Base-by-base conservation (phyloP, 306 rosid species). In the Acacia melanoxylon region DNA sequence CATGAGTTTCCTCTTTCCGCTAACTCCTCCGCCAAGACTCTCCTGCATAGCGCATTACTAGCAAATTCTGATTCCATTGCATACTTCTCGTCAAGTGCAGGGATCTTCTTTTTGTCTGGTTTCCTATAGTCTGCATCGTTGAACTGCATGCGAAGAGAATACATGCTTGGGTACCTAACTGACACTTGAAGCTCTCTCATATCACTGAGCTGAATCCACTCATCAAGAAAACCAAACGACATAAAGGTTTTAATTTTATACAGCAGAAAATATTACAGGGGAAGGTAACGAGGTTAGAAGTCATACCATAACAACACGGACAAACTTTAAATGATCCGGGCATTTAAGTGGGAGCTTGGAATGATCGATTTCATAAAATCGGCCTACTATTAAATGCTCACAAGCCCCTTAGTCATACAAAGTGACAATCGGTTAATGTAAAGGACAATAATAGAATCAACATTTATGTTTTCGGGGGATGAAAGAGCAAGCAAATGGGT, bases 281-380 rank as follows among this genome's bases (percentile, higher is more conserved):
- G 41, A 77, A 44, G 69, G 51, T 75, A 9, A 59, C 71, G 65
- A 24, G 65, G 20, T 41, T 4, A 2, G 46, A 20, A 63, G 67
- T 2, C 16, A 63, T 88, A 92, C 98, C 98, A 94, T 90, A 75
- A 85, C 97, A 62, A 93, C 68, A 70, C 91, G 86, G 42, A 91
- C 76, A 20, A 77, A 85, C 68, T 79, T 88, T n/a, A 94, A 86
- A 70, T 91, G 93, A 15, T 86, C 89, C 19, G 97, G 91, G 58
- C 86, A 58, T 29, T 81, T 59, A 2, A 79, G 76, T 58, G 91
- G 80, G 68, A 94, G 97, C 75, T 81, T 79, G 22, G 91, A 86
- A 72, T 90, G 97, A 78, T 90, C 87, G 68, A 94, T 80, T 80
- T 93, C 86, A 68, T 91, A 91, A 85, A 89, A 90, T 68, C 79